Evolutionary conservation across 2,329 filamentous ascomycete genomes (phyloP).

Genomic region (Claviceps pusilla): DNA sequence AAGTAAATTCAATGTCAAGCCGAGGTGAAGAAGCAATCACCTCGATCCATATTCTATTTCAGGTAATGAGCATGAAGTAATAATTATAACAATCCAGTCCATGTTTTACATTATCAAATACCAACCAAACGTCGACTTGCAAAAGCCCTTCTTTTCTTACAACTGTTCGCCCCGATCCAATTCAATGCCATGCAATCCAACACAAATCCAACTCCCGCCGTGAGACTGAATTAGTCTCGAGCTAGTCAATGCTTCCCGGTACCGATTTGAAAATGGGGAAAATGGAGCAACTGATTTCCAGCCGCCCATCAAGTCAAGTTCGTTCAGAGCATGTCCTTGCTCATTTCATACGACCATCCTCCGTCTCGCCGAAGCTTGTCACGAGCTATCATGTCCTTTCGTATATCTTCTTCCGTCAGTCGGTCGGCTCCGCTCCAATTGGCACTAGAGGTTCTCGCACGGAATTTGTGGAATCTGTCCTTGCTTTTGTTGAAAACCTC

Average conservation of each 20-base stretch:
- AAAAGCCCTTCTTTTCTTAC: background rate
- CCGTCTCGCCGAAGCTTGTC: constrained; percentile 70
- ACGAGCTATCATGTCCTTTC: constrained; percentile 62
- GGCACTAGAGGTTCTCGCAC: constrained; percentile 80
- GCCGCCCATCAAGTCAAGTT: background rate
- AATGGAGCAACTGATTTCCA: background rate
- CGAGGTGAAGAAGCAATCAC: background rate
- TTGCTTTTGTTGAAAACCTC: constrained; percentile 88
- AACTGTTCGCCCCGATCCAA: background rate
- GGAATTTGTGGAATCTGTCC: constrained; percentile 73
- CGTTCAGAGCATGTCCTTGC: constrained; percentile 28
- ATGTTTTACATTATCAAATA: background rate
- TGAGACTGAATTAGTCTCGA: background rate
- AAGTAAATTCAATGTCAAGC: background rate
- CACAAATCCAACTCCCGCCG: background rate
- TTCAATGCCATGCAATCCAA: constrained; percentile 5
- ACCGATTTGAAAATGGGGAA: background rate
- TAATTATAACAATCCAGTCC: background rate
- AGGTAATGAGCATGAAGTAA: background rate
- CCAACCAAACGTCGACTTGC: background rate
- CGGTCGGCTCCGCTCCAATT: constrained; percentile 78
- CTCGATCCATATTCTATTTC: background rate
- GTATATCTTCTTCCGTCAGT: constrained; percentile 77
- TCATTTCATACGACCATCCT: constrained; percentile 62
- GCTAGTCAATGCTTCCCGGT: background rate